Evolutionary conservation across 2,329 filamentous ascomycete species (phyloP).

Genomic region (Cryphonectria naterciae): DNA sequence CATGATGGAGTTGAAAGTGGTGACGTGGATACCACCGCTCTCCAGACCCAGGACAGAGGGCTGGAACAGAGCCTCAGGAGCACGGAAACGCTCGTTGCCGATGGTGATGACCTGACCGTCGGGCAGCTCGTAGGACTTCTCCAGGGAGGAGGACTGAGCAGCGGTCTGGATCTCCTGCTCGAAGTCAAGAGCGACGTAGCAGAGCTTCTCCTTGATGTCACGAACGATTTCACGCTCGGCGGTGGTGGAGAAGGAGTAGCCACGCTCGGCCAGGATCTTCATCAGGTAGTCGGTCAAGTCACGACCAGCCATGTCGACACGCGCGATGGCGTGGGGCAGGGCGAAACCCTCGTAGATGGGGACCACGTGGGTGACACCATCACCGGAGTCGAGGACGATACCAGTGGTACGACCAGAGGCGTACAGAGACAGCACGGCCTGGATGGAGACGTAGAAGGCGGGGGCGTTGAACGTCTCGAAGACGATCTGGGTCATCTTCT

Average conservation of each 20-base stretch:
- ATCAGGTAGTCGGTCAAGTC: slow-evolving; percentile 99
- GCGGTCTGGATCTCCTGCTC: slow-evolving; percentile 99
- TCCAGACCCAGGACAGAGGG: slow-evolving; percentile 97
- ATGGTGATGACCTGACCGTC: slow-evolving; percentile 99
- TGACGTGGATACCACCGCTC: slow-evolving; percentile 98
- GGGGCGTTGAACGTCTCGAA: slow-evolving; percentile 99
- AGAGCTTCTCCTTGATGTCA: slow-evolving; percentile 99
- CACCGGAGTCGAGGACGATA: slow-evolving; percentile 99
- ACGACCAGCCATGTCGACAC: slow-evolving; percentile 99
- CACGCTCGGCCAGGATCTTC: slow-evolving; percentile 99
- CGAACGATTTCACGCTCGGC: slow-evolving; percentile 62
- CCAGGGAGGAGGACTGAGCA: slow-evolving; percentile 95
- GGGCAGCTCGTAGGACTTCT: slow-evolving; percentile 99
- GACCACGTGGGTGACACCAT: slow-evolving; percentile 99
- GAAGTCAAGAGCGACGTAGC: slow-evolving; percentile 99
- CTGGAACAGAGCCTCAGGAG: slow-evolving; percentile 99
- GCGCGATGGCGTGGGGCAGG: slow-evolving; percentile 98
- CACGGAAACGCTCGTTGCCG: slow-evolving; percentile 99
- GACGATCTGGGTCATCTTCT: slow-evolving; percentile 99
- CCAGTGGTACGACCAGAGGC: slow-evolving; percentile 99
- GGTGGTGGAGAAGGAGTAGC: slow-evolving; percentile 99
- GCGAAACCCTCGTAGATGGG: slow-evolving; percentile 99
- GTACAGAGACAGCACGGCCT: slow-evolving; percentile 96
- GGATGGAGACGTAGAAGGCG: slow-evolving; percentile 99
- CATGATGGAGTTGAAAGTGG: slow-evolving; percentile 99